These are phyloP conservation scores for Xylona heveae DNA, from an alignment of 495 filamentous ascomycete genomes.

Conservation along the genomic window DNA sequence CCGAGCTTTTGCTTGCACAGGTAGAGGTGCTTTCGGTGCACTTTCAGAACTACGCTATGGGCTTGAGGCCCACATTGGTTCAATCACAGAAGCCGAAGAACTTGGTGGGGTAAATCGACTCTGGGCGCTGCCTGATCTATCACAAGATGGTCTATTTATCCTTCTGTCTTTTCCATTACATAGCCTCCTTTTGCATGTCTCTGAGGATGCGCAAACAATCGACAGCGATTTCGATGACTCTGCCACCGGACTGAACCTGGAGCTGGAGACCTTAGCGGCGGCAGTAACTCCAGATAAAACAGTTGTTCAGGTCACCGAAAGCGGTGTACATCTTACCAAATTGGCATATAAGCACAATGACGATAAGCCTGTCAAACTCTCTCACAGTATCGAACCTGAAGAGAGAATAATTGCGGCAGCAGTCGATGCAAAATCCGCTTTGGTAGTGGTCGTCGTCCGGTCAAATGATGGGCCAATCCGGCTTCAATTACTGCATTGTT, in stretches of 20 bases:
- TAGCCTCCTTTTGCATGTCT: constrained; percentile 2
- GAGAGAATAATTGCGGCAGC: too few species aligned
- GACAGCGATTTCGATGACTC: constrained; percentile 4
- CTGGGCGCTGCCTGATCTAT: constrained; percentile 3
- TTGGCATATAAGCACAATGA: too few species aligned
- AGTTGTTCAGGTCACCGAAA: constrained; percentile 35
- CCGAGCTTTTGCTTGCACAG: constrained; percentile 28
- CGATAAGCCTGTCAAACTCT: too few species aligned
- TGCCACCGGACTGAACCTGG: constrained; percentile 3
- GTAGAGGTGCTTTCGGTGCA: constrained; percentile 32
- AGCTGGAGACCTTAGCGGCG: constrained; percentile 27
- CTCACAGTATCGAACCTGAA: too few species aligned
- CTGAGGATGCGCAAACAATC: not conserved
- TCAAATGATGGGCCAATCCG: too few species aligned
- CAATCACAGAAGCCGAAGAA: constrained; percentile 2
- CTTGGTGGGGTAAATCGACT: constrained; percentile 1
- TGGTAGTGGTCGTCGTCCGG: too few species aligned
- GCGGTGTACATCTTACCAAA: too few species aligned
- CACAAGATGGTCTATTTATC: not conserved
- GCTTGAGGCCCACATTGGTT: constrained; percentile 39
- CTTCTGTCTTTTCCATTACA: constrained; percentile 5
- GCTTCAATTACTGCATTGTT: too few species aligned
- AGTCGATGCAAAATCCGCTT: too few species aligned
- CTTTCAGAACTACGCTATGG: constrained; percentile 54
- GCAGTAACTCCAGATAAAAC: constrained; percentile 16